Percentiles rank a stretch among this genome's conserved stretches.
These are phyloP conservation scores for Bruguiera gymnorhiza DNA, from an alignment of 345 rosid species.

Conservation along the genomic window DNA sequence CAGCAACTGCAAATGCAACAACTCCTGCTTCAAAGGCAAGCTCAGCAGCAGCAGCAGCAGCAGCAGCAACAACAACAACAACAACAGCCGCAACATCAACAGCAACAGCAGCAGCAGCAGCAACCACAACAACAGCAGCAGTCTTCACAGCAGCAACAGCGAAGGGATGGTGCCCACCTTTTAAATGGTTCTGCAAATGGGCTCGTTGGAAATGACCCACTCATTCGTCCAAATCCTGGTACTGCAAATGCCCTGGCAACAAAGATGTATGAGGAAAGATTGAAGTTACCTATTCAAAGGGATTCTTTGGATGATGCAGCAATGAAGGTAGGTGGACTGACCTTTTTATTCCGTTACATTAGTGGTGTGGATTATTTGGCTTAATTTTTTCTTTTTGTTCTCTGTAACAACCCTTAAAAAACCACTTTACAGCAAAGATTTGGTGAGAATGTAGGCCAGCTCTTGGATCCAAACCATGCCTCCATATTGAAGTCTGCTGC, in stretches of 20 bases:
- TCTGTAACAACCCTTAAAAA: slow-evolving; percentile 7
- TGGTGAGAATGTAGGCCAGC: slow-evolving; percentile 82
- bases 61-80: slow-evolving; percentile 53
- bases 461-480: slow-evolving; percentile 85
- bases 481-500: slow-evolving; percentile 80
- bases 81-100: slow-evolving; percentile 41
- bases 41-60: slow-evolving; percentile 48
- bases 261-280: slow-evolving; percentile 85
- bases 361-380: background rate
- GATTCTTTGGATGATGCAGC: slow-evolving; percentile 81
- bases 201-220: slow-evolving; percentile 71
- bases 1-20: slow-evolving; percentile 33
- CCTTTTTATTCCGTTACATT: background rate
- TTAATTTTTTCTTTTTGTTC: background rate
- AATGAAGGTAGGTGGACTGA: slow-evolving; percentile 56
- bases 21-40: slow-evolving; percentile 25
- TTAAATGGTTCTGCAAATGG: slow-evolving; percentile 78
- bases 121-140: slow-evolving; percentile 56
- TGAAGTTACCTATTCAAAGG: slow-evolving; percentile 75
- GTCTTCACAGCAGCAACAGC: slow-evolving; percentile 49
- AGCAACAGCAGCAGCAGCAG: slow-evolving; percentile 51
- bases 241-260: slow-evolving; percentile 79
- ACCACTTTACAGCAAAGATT: slow-evolving; percentile 58
- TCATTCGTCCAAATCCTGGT: slow-evolving; percentile 72
- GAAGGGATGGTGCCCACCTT: slow-evolving; percentile 77